These are phyloP conservation scores for Herpetospermum pedunculosum DNA, from an alignment of 306 rosid genomes.

Conservation along the genomic window DNA sequence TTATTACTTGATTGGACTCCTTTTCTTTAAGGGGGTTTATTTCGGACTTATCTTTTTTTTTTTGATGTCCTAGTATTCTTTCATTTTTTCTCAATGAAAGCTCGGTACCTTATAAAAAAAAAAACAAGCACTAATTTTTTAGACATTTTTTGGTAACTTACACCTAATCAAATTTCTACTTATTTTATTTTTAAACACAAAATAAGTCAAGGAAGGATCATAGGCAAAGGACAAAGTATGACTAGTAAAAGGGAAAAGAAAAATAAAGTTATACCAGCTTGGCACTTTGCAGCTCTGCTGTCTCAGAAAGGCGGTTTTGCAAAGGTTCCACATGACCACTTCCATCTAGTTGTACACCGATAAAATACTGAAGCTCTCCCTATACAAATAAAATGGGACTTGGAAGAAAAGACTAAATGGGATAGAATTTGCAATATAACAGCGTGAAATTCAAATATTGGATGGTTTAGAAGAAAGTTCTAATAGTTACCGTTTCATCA, in stretches of 20 bases:
- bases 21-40: too few species aligned
- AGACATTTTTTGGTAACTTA: not conserved
- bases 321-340: constrained; percentile 89
- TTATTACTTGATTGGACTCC: too few species aligned
- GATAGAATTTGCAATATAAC: not conserved
- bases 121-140: too few species aligned
- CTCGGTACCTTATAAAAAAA: too few species aligned
- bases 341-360: constrained; percentile 96
- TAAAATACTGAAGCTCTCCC: constrained; percentile 99
- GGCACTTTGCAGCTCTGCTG: constrained; percentile 62
- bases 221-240: not conserved
- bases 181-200: not conserved
- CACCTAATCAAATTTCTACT: not conserved
- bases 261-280: constrained; percentile 41
- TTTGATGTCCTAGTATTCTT: too few species aligned
- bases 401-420: constrained; percentile 7
- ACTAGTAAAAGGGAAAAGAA: not conserved
- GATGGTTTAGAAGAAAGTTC: not conserved
- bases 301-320: constrained; percentile 55
- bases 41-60: too few species aligned
- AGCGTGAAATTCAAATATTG: constrained; percentile 7
- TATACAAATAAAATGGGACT: constrained; percentile 17
- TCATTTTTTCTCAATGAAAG: too few species aligned
- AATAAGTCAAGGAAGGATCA: not conserved
- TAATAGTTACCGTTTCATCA: constrained; percentile 61